Percentiles rank a stretch among this genome's conserved stretches.
Conservation (phyloP, 208 protist genomes). For the Trypanosoma theileri region DNA sequence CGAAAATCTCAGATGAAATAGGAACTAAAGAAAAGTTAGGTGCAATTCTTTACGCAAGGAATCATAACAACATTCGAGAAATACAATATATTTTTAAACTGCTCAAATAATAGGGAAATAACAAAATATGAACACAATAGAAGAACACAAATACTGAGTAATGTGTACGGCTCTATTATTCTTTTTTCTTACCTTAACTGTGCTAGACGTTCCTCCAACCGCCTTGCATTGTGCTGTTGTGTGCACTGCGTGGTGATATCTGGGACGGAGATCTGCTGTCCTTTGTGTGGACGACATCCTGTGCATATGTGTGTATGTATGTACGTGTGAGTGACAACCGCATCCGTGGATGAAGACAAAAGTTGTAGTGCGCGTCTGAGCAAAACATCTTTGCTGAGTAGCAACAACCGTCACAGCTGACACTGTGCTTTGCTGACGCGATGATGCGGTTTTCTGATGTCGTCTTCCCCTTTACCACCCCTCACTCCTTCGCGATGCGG, state of each 20-base stretch:
- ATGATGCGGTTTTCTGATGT: not conserved
- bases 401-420: slow-evolving; percentile 3
- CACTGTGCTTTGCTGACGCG: slow-evolving; percentile 15
- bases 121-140: not conserved
- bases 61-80: too few relatives aligned
- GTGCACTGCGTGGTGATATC: slow-evolving; percentile 18
- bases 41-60: too few relatives aligned
- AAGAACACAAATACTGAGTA: not conserved
- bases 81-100: too few relatives aligned
- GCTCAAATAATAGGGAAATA: too few relatives aligned
- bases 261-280: not conserved
- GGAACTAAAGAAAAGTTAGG: too few relatives aligned
- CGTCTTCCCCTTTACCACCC: too few relatives aligned
- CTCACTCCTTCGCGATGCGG: not conserved
- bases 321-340: not conserved
- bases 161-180: not conserved
- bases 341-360: slow-evolving; percentile 12
- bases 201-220: slow-evolving; percentile 10
- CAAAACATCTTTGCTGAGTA: slow-evolving; percentile 9
- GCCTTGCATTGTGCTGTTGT: not conserved
- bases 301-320: too few relatives aligned
- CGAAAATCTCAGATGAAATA: too few relatives aligned
- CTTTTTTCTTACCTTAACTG: not conserved
- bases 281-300: not conserved
- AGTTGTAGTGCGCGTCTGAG: slow-evolving; percentile 27